A percentile compares a stretch with the other conserved stretches of the same genome.
Conservation (phyloP, 805 yeast genomes). For the Cyberlindnera maritima region DNA sequence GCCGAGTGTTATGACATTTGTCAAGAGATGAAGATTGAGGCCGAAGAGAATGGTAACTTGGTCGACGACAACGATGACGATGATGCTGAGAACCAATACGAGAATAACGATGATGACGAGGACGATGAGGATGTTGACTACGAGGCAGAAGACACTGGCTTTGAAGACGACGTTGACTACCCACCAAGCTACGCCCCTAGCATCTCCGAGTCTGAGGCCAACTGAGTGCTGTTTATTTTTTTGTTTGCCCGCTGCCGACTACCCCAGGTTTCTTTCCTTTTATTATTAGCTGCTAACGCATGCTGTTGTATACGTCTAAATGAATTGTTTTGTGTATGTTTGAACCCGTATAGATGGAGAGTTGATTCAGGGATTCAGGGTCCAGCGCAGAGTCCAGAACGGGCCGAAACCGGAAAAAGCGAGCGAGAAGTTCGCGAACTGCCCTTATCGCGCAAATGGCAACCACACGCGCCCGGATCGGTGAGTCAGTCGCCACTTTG, state of each 20-base stretch:
- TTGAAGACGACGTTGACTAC: slow-evolving; percentile 32
- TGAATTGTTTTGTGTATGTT: background rate
- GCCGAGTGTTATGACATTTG: slow-evolving; percentile 94
- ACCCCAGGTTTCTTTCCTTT: too few relatives aligned
- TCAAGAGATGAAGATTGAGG: slow-evolving; percentile 85
- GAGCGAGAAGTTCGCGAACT: background rate
- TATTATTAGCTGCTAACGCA: background rate
- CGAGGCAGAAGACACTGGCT: slow-evolving; percentile 19
- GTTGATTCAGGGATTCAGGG: too few relatives aligned
- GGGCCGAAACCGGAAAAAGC: background rate
- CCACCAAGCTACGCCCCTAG: slow-evolving; percentile 27
- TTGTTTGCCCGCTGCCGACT: background rate
- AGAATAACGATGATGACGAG: slow-evolving; percentile 36
- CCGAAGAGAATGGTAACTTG: slow-evolving; percentile 40
- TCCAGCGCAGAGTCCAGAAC: too few relatives aligned
- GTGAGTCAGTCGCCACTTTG: background rate
- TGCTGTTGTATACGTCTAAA: background rate
- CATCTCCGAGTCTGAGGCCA: slow-evolving; percentile 15
- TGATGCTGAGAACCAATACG: slow-evolving; percentile 21
- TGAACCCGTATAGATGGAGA: background rate
- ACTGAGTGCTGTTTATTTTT: background rate
- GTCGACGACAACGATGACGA: slow-evolving; percentile 28
- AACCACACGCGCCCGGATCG: background rate
- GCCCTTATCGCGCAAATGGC: background rate
- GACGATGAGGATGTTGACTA: slow-evolving; percentile 32